phyloP scores from a whole-genome alignment of 108 stramenopile genomes.

The Skeletonema tropicum region DNA sequence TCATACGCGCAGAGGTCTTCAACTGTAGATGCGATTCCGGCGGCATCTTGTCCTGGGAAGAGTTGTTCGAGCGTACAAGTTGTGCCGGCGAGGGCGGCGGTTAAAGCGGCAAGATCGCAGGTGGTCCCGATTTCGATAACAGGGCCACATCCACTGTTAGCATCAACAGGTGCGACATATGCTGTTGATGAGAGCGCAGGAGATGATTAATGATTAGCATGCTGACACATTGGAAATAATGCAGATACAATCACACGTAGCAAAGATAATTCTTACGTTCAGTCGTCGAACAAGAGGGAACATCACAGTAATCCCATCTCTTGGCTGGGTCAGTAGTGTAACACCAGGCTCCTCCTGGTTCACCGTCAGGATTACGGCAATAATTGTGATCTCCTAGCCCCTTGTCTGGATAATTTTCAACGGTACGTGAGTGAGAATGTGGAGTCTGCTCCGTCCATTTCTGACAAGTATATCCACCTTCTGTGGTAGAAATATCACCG shows the following conservation, averaged over 20 bases:
- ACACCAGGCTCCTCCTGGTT: constrained; percentile 16
- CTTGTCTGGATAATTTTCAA: background rate
- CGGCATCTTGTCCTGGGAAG: background rate
- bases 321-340: constrained; percentile 17
- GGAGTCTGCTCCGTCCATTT: background rate
- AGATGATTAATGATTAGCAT: no score
- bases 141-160: no score
- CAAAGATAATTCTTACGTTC: no score
- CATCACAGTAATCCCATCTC: constrained; percentile 7
- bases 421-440: background rate
- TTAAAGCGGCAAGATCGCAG: background rate
- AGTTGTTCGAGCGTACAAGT: background rate
- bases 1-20: constrained; percentile 24
- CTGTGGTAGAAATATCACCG: background rate
- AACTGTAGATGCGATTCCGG: background rate
- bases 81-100: background rate
- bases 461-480: background rate
- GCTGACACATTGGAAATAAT: no score
- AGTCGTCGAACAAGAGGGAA: background rate
- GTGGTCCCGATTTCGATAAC: no score
- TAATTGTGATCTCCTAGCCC: background rate
- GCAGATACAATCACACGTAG: no score
- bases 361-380: constrained; percentile 15
- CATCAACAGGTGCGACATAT: no score
- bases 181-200: no score